phyloP scores from a whole-genome alignment of 768 basidiomycete species.

The Russula compacta region DNA sequence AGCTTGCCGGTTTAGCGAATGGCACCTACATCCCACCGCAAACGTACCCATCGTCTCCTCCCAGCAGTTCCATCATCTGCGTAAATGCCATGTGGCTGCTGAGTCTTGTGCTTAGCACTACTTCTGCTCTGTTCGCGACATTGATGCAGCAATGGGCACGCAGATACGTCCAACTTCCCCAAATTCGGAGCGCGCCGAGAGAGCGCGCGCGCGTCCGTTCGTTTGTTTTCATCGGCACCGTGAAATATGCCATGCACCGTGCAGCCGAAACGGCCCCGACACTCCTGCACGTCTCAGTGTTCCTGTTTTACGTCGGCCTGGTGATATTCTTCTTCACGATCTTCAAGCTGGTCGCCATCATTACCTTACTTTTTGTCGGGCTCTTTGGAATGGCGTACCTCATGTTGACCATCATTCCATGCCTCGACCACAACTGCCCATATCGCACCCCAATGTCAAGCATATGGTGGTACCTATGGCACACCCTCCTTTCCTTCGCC shows the following conservation, averaged over 20 bases:
- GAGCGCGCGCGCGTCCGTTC: constrained; percentile 13
- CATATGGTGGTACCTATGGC: constrained; percentile 1
- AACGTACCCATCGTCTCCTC: neutral
- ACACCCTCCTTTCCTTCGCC: neutral
- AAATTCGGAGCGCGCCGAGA: neutral
- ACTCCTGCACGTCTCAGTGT: constrained; percentile 24
- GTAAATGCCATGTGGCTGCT: constrained; percentile 14
- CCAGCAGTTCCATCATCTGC: neutral
- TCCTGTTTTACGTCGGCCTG: constrained; percentile 14
- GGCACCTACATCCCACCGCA: neutral
- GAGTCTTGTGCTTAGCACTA: constrained; percentile 7
- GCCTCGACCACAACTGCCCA: constrained; percentile 5
- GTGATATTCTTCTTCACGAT: constrained; percentile 9
- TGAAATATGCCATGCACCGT: neutral
- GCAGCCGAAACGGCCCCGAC: constrained; percentile 14
- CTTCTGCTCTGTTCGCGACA: constrained; percentile 13
- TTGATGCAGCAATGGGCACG: constrained; percentile 13
- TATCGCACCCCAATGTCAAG: constrained; percentile 17
- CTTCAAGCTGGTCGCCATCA: neutral
- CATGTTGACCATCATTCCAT: constrained; percentile 5
- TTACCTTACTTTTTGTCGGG: neutral
- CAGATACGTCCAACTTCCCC: constrained; percentile 16
- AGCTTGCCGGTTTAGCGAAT: neutral
- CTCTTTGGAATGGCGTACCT: constrained; percentile 3
- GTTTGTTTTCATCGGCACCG: constrained; percentile 2